Conservation (phyloP, 768 basidiomycete species). For the Pleurotus pulmonarius region DNA sequence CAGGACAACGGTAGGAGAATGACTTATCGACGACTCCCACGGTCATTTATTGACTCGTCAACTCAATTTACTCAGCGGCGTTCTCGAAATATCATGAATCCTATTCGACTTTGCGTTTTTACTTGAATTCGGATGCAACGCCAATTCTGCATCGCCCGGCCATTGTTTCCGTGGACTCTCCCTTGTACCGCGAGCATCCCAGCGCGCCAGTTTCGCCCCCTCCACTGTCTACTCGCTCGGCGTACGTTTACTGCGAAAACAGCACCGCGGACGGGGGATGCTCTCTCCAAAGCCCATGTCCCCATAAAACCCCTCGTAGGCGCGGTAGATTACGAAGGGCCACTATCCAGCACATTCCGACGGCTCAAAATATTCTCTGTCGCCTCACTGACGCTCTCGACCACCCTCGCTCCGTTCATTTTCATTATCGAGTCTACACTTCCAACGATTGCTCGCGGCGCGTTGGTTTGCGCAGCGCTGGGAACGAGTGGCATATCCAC, state of each 20-base stretch:
- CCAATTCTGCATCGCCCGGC: too few species aligned
- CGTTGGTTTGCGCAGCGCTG: constrained; percentile 67
- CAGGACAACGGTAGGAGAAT: too few species aligned
- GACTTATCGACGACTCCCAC: too few species aligned
- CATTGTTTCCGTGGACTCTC: too few species aligned
- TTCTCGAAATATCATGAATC: too few species aligned
- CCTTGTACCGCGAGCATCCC: too few species aligned
- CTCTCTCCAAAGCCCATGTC: neutral
- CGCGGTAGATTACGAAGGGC: constrained; percentile 59
- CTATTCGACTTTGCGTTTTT: too few species aligned
- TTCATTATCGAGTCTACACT: constrained; percentile 78
- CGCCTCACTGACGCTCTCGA: constrained; percentile 67
- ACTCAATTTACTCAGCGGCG: too few species aligned
- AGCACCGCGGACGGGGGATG: neutral
- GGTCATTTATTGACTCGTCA: too few species aligned
- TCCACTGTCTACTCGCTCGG: neutral
- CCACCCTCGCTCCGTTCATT: constrained; percentile 72
- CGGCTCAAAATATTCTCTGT: constrained; percentile 82
- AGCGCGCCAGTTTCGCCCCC: too few species aligned
- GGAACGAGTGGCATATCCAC: constrained; percentile 74
- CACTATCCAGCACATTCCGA: constrained; percentile 68
- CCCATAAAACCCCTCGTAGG: constrained; percentile 9
- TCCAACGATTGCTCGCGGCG: constrained; percentile 63
- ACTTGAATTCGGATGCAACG: too few species aligned
- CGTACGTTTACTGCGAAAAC: neutral